Percentiles rank a stretch among this genome's conserved stretches.
These are phyloP conservation scores for Angomonas ambiguus DNA, from an alignment of 208 protist genomes.

Conservation along the genomic window DNA sequence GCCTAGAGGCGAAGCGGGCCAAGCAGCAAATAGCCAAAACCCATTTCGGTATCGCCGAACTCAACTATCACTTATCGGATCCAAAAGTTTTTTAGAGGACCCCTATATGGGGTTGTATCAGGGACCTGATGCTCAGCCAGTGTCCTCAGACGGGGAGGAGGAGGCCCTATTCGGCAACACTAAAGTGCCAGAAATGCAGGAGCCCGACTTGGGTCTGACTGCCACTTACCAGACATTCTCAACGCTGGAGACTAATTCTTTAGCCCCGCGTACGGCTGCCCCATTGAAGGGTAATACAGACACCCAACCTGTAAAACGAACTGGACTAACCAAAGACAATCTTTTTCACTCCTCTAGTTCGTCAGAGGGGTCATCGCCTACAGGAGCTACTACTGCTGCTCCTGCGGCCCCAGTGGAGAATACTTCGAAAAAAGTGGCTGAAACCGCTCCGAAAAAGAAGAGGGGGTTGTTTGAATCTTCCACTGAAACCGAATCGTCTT, in stretches of 20 bases:
- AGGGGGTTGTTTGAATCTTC: conserved; percentile 12
- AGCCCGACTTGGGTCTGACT: not conserved
- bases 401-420: not conserved
- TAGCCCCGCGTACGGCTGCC: too few species aligned
- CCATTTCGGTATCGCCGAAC: conserved; percentile 29
- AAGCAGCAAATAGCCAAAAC: conserved; percentile 20
- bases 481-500: not conserved
- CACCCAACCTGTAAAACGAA: not conserved
- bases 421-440: not conserved
- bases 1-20: conserved; percentile 15
- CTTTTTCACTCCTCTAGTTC: not conserved
- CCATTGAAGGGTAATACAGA: not conserved
- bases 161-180: not conserved
- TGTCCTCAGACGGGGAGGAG: conserved; percentile 6
- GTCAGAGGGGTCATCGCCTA: not conserved
- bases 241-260: not conserved
- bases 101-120: conserved; percentile 36
- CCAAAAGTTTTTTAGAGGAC: conserved; percentile 39
- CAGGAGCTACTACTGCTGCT: not conserved
- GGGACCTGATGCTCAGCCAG: conserved; percentile 2
- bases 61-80: conserved; percentile 49
- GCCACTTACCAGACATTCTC: not conserved
- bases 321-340: not conserved
- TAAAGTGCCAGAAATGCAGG: not conserved
- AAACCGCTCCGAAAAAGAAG: not conserved